Percentiles rank a stretch among this genome's conserved stretches.
Conservation (phyloP, 2,329 filamentous ascomycete species). For the Paecilomyces dactylethromorphus region DNA sequence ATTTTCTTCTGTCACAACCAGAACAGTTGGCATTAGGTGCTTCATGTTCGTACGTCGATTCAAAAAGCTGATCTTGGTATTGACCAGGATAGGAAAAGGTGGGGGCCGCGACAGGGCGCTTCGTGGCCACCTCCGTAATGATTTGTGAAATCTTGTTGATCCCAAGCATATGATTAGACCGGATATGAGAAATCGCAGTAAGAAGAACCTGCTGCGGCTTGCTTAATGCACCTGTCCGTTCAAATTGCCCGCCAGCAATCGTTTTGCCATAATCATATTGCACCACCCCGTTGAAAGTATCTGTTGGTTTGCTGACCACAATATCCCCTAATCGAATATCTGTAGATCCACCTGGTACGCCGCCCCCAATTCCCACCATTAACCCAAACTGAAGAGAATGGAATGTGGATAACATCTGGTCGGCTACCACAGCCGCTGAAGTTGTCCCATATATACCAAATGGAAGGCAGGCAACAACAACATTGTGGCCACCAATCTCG, state of each 20-base stretch:
- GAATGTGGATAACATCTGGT: constrained; percentile 20
- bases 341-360: constrained; percentile 3
- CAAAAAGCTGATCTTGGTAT: no score
- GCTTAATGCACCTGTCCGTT: constrained; percentile 6
- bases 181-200: constrained; percentile 1
- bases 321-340: constrained; percentile 16
- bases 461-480: constrained; percentile 20
- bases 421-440: constrained; percentile 23
- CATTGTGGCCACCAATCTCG: constrained; percentile 14
- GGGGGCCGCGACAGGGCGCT: no score
- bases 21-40: no score
- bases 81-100: no score
- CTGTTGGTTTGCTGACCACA: constrained; percentile 12
- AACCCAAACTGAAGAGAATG: constrained; percentile 24
- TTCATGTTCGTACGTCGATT: no score
- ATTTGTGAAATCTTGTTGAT: no score
- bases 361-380: constrained; percentile 37
- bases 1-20: no score
- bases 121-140: no score
- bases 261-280: constrained; percentile 8
- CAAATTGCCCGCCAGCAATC: constrained; percentile 1
- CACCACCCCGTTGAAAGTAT: constrained; percentile 4
- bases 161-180: no score
- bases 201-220: constrained; percentile 7
- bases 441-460: constrained; percentile 17